Base-by-base conservation (phyloP, 306 rosid species). In the Prunus salicina region DNA sequence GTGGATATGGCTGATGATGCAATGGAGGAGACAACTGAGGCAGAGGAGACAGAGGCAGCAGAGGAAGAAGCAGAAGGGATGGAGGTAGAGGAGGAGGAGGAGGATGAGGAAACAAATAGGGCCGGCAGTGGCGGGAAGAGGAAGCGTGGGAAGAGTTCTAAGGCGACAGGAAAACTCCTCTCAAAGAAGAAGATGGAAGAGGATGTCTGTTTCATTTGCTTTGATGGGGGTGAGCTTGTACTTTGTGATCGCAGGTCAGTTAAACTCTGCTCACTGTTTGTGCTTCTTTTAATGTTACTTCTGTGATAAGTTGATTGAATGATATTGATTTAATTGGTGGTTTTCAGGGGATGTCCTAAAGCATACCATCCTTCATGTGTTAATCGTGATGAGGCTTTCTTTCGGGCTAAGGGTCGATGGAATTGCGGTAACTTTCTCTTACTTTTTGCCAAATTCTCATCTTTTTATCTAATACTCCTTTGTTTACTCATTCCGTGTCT, bases 201-300 rank as follows among this genome's bases (percentile, higher is more conserved):
- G 83, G 99, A 96, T 32, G 99, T 96, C 73, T 96, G 99, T 78
- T 96, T 96, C 88, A 93, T 96, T 88, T 96, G 99, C 88, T 96
- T 96, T 43, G 99, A 96, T 51, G 99, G 99, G 67, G 99, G 99
- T 60, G 94, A 91, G 53, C 98, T 96, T 25, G 99, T 96, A 75
- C 99, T 96, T 47, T 96, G 99, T 50, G 98, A 93, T 71, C 90
- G 97, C 76, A 91, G 99, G 99, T 96, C 73, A 70, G 78, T 38
- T 73, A 2, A 18, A 18, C 69, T 27, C 41, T 61, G 28, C 34
- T 10, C 6, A 19, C 51, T 18, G 58, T 46, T 47, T 38, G 52
- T 63, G 52, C 27, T 74, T 63, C 32, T 75, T 64, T 64, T 20
- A 27, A 25, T 15, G 15, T 47, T 64, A 52, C 22, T 57, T 71